Evolutionary conservation across 2,329 filamentous ascomycete species (phyloP), one percentile per base, ranked within the genome.

Genomic region (Colletotrichum plurivorum): DNA sequence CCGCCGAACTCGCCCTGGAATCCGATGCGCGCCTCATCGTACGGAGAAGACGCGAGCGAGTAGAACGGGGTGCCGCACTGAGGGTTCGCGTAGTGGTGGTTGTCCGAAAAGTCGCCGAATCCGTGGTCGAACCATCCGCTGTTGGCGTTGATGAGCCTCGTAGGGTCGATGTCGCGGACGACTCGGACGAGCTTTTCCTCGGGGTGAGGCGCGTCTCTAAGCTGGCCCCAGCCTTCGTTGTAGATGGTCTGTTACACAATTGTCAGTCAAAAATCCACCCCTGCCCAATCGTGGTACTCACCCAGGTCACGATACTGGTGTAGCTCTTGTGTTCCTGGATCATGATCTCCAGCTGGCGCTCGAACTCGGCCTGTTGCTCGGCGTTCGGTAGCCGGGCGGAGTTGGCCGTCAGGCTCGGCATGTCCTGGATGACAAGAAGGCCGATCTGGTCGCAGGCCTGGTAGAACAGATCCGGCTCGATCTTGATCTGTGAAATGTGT

Each of bases 1-100:
- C 91, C 91, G 3, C 91, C 91, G 65, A 93, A 93, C 73, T 93
- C 92, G 31, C 91, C 91, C 71, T 93, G 90, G 72, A 93, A 85
- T 0, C 87, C 91, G 39, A 93, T 92, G 1, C 91, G 86, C 5
- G 73, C 80, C 0, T 84, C 79, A 70, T 90, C 90, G 74, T 85
- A 89, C 1, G 87, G 90, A 5, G 81, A 84, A 0, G 87, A 88
- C 4, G 79, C 73, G 3, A 81, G 82, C 0, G 90, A 92, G 78
- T 90, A 92, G 75, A 89, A 93, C 0, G 91, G 91, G 0, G 90
- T 87, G 7, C 91, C 92, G 69, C 91, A 93, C 73, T 93, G 91
- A 0, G 92, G 89, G 49, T 88, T 90, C 0, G 91, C 88, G 75
- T 93, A 93, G 75, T 93, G 89, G 72, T 93, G 91, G 72, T 93